Evolutionary conservation across 176 grass and related monocot species (phyloP).

Genomic region (Eragrostis nindensis): DNA sequence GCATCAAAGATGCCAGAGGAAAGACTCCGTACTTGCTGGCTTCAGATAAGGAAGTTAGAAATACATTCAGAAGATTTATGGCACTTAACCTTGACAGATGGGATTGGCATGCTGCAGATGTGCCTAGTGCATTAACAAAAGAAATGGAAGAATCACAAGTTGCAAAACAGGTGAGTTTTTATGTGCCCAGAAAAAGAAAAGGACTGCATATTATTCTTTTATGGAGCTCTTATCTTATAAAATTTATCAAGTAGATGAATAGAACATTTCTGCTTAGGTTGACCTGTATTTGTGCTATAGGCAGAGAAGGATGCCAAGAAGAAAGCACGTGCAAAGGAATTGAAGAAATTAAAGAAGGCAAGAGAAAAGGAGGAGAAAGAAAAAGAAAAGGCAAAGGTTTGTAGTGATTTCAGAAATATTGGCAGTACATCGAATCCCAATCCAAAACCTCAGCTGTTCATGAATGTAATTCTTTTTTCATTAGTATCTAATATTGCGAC

Average conservation of each 20-base stretch:
- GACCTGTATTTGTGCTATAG: slow-evolving; percentile 40
- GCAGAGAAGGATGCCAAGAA: slow-evolving; percentile 95
- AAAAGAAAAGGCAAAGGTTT: slow-evolving; percentile 80
- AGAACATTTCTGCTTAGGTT: slow-evolving; percentile 22
- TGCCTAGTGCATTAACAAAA: slow-evolving; percentile 87
- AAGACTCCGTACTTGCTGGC: slow-evolving; percentile 81
- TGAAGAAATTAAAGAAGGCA: slow-evolving; percentile 92
- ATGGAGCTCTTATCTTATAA: not conserved
- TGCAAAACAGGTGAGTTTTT: slow-evolving; percentile 71
- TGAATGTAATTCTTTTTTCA: not conserved
- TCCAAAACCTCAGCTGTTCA: not conserved
- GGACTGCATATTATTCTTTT: not conserved
- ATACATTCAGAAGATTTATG: slow-evolving; percentile 99
- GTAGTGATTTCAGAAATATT: slow-evolving; percentile 9
- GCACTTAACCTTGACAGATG: slow-evolving; percentile 84
- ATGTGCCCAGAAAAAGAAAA: not conserved
- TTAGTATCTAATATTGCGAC: not conserved
- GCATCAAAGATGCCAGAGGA: slow-evolving; percentile 80
- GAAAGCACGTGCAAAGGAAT: slow-evolving; percentile 93
- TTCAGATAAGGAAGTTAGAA: slow-evolving; percentile 88
- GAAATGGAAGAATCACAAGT: slow-evolving; percentile 98
- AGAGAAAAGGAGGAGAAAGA: slow-evolving; percentile 84
- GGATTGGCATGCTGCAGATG: slow-evolving; percentile 98
- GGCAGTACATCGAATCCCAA: not conserved
- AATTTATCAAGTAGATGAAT: slow-evolving; percentile 16